Percentiles rank a stretch among this genome's conserved stretches.
These are phyloP conservation scores for Fonsecaea nubica DNA, from an alignment of 2,329 filamentous ascomycete species.

Conservation along the genomic window DNA sequence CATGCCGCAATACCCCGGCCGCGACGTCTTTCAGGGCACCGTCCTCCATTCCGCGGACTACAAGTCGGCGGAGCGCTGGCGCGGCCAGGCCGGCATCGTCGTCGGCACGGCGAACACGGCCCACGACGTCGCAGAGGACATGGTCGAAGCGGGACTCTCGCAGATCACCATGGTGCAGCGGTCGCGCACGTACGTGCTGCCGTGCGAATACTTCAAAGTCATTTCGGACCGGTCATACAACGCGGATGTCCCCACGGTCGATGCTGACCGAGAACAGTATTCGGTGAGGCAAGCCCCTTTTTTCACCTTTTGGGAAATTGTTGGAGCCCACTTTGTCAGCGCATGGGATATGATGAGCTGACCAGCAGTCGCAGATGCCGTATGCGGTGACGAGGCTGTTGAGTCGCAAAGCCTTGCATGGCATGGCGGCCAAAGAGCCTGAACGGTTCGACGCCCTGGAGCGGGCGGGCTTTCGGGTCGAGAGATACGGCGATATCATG, in stretches of 20 bases:
- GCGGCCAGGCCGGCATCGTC: slow-evolving; percentile 54
- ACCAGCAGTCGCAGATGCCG: slow-evolving; percentile 34
- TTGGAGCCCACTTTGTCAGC: not conserved
- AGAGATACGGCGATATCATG: slow-evolving; percentile 48
- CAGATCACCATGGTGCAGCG: slow-evolving; percentile 58
- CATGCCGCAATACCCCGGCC: slow-evolving; percentile 39
- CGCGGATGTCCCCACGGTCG: slow-evolving; percentile 34
- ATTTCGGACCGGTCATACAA: slow-evolving; percentile 38
- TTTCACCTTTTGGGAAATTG: not conserved
- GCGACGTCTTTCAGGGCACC: slow-evolving; percentile 48
- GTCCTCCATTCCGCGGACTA: slow-evolving; percentile 48
- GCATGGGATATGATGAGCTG: not conserved
- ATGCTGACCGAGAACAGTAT: slow-evolving; percentile 37
- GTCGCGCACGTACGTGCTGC: slow-evolving; percentile 47
- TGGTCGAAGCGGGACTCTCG: slow-evolving; percentile 50
- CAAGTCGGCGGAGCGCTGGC: slow-evolving; percentile 43
- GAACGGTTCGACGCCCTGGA: slow-evolving; percentile 51
- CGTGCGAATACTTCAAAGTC: slow-evolving; percentile 38
- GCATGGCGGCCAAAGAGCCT: slow-evolving; percentile 44
- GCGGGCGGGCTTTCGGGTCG: slow-evolving; percentile 51
- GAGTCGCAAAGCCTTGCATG: slow-evolving; percentile 42
- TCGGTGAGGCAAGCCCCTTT: slow-evolving; percentile 22
- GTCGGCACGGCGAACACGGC: slow-evolving; percentile 57
- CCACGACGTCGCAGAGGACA: slow-evolving; percentile 59
- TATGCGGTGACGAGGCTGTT: slow-evolving; percentile 43